Base-by-base conservation (phyloP, 1,284 basidiomycete genomes). In the Rhizoctonia solani region DNA sequence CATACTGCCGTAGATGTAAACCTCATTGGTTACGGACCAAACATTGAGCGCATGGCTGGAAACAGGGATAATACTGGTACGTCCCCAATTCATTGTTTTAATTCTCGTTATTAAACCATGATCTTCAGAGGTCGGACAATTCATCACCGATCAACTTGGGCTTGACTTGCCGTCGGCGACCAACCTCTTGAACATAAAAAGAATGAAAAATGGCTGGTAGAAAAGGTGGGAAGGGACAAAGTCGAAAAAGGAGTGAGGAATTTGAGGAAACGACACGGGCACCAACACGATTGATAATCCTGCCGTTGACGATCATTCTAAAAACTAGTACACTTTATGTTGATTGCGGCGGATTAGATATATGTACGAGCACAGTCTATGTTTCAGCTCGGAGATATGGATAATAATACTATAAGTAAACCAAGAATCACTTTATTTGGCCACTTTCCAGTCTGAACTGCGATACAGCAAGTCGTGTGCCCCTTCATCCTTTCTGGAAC, bases 11-110 rank as follows among this genome's bases (percentile, higher is more conserved):
- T 68, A 25, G 49, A 59, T 39, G 69, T 71, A 44, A 71, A 67
- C 56, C 44, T 71, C 42, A 69, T 69, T 50, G 70, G 59, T n/a
- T 69, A 71, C 37, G 70, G 68, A 14, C 61, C 21, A 5, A 68
- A 65, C 13, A n/a, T 34, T 34, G 66, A 68, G 30, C 32, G 53
- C 21, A 25, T 69, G 5, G 21, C 16, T 3, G 70, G 70, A 11
- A 69, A 69, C 37, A 66, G 69, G 23, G 70, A 71, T 39, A 68
- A 61, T 27, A 67, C 66, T 16, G 54, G 47, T 54, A 16, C 34
- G 1, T 63, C n/a, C 4, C 19, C 32, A 11, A 30, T 32, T 30
- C 25, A 30, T 42, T 6, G 16, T 52, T 19, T 41, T 5, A 0
- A 44, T 14, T 11, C 32, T 46, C 8, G 44, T 21, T 46, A 21